Evolutionary conservation across 129 eudicot species (phyloP), one percentile per base, ranked within the genome.

Genomic region (Centrapalus pauciflorus): DNA sequence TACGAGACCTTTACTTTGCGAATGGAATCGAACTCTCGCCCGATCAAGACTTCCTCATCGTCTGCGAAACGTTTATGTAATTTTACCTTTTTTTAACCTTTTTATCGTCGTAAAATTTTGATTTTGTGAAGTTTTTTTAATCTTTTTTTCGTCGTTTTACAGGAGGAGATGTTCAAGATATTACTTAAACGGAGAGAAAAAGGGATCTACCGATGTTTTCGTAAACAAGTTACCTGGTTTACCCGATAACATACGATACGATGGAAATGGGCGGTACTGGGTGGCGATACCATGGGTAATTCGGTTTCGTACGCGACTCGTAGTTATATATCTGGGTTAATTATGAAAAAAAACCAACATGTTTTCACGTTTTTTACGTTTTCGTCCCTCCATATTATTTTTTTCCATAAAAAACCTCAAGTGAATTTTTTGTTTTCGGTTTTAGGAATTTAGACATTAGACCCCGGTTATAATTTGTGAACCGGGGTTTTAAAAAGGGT

Each of bases 241-340:
- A 9, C 96, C 98, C 0, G 98, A 92, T 64, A 92, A 92, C 76
- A 57, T 92, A 33, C 69, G 76, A 25, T 82, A 79, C 2, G 97
- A 91, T 72, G 94, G 94, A 30, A 84, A 85, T 38, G 93, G 94
- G n/a, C 83, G 23, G 0, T 91, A 78, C 58, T 91, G 90, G 96
- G 59, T 91, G 10, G 97, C 82, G 40, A 14, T 82, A 30, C 10
- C 78, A 66, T 34, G 75, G 84, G 95, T 83, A 86, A 40, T 59
- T 12, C 5, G 33, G 48, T 33, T 43, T 32, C 17, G 32, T 34
- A 23, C 13, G 9, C 19, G n/a, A 49, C 7, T 56, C 3, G 7
- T 33, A 26, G n/a, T 5, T 19, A 38, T 13, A 1, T n/a, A 3
- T n/a, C n/a, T n/a, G n/a, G n/a, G n/a, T n/a, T n/a, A n/a, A n/a